These are phyloP conservation scores for Nemania sp. DNA, from an alignment of 2,329 filamentous ascomycete genomes.

Conservation along the genomic window DNA sequence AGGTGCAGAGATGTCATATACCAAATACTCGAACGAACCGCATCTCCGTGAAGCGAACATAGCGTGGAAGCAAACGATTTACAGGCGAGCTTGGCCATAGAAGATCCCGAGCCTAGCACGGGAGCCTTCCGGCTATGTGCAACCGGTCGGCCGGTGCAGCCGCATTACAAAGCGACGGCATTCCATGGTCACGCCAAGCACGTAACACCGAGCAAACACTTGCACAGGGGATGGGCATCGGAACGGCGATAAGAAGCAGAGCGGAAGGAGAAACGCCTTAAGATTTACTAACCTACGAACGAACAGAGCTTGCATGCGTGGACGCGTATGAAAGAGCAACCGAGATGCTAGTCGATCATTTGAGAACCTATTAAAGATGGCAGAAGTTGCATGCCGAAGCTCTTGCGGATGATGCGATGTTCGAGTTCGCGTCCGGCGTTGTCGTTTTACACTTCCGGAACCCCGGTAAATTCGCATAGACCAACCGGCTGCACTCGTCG, in stretches of 20 bases:
- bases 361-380: slow-evolving; percentile 1
- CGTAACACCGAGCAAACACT: too few relatives aligned
- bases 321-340: slow-evolving; percentile 18
- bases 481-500: too few relatives aligned
- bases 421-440: slow-evolving; percentile 19
- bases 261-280: background rate
- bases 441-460: slow-evolving; percentile 6
- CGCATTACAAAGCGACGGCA: background rate
- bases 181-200: too few relatives aligned
- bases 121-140: too few relatives aligned
- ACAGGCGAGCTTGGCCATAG: background rate
- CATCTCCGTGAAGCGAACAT: too few relatives aligned
- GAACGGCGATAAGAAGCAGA: background rate
- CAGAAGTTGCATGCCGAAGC: too few relatives aligned
- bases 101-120: too few relatives aligned
- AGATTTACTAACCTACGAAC: slow-evolving; percentile 15
- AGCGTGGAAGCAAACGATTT: background rate
- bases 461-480: background rate
- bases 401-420: background rate
- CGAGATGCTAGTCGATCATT: slow-evolving; percentile 15
- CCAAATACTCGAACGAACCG: too few relatives aligned
- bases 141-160: too few relatives aligned
- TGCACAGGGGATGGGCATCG: background rate
- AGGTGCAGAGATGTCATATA: background rate
- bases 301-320: slow-evolving; percentile 34